These are phyloP conservation scores for Apiospora koreana DNA, from an alignment of 2,329 filamentous ascomycete species.

Conservation along the genomic window DNA sequence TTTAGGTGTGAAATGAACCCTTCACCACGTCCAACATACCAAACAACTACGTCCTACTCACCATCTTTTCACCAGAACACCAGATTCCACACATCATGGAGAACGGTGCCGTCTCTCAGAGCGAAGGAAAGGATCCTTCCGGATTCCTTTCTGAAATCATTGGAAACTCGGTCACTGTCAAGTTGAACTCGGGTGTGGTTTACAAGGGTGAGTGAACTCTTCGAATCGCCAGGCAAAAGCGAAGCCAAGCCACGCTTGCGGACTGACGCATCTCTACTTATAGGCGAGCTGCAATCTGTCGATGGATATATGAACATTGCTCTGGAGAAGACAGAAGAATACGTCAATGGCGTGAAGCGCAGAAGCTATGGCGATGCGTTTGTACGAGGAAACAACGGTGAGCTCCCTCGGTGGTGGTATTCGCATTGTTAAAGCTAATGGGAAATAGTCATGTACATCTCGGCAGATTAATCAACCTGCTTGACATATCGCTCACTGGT, in stretches of 20 bases:
- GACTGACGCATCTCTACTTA: not conserved
- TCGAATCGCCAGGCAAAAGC: not conserved
- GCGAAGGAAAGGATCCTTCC: slow-evolving; percentile 87
- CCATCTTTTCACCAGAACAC: not conserved
- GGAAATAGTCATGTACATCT: slow-evolving; percentile 67
- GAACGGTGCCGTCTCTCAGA: slow-evolving; percentile 62
- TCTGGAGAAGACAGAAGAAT: slow-evolving; percentile 92
- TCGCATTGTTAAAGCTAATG: not conserved
- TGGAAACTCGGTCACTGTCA: slow-evolving; percentile 90
- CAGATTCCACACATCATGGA: slow-evolving; percentile 58
- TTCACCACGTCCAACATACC: not conserved
- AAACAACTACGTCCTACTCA: not conserved
- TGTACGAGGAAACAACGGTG: slow-evolving; percentile 94
- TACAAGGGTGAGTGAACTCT: slow-evolving; percentile 74
- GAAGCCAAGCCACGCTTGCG: not conserved
- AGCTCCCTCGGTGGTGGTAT: no score
- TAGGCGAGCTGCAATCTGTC: slow-evolving; percentile 93
- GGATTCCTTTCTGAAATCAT: slow-evolving; percentile 94
- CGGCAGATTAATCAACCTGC: slow-evolving; percentile 53
- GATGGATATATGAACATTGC: slow-evolving; percentile 99
- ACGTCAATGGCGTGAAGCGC: slow-evolving; percentile 79
- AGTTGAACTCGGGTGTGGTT: slow-evolving; percentile 96
- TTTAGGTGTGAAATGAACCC: not conserved
- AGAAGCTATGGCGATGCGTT: slow-evolving; percentile 92
- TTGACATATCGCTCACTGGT: slow-evolving; percentile 23